Percentiles rank a stretch among this genome's conserved stretches.
Conservation (phyloP, 2,329 filamentous ascomycete genomes). For the Hymenoscyphus fraxineus region DNA sequence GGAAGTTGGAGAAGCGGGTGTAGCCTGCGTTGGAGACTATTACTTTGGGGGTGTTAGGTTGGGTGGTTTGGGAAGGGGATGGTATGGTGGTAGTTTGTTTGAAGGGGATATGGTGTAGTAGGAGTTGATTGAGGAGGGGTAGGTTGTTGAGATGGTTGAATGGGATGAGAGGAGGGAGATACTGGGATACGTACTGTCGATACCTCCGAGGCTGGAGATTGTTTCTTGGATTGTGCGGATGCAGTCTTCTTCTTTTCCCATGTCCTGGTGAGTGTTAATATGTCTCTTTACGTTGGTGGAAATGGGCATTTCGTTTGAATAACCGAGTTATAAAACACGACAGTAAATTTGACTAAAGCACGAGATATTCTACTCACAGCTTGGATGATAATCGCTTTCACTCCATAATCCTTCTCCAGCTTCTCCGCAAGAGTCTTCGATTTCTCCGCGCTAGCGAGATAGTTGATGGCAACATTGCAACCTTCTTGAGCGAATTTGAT, state of each 20-base stretch:
- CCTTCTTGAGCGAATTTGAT: constrained; percentile 61
- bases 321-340: too few relatives aligned
- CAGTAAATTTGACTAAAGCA: not conserved
- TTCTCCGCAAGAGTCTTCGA: constrained; percentile 51
- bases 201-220: constrained; percentile 53
- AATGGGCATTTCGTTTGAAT: not conserved
- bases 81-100: too few relatives aligned
- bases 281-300: not conserved
- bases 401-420: constrained; percentile 44
- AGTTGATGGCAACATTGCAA: constrained; percentile 63
- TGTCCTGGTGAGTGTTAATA: constrained; percentile 43
- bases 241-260: constrained; percentile 52
- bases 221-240: constrained; percentile 50
- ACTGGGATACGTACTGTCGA: constrained; percentile 49
- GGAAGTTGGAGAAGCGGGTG: constrained; percentile 30
- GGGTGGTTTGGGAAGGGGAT: constrained; percentile 1
- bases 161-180: too few relatives aligned
- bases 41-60: not conserved
- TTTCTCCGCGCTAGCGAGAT: constrained; percentile 51
- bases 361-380: constrained; percentile 32
- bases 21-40: constrained; percentile 23
- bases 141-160: too few relatives aligned
- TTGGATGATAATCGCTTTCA: constrained; percentile 53
- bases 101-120: not conserved
- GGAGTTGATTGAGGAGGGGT: constrained; percentile 4